These are phyloP conservation scores for Chlorociboria aeruginascens DNA, from an alignment of 495 filamentous ascomycete species.

Conservation along the genomic window DNA sequence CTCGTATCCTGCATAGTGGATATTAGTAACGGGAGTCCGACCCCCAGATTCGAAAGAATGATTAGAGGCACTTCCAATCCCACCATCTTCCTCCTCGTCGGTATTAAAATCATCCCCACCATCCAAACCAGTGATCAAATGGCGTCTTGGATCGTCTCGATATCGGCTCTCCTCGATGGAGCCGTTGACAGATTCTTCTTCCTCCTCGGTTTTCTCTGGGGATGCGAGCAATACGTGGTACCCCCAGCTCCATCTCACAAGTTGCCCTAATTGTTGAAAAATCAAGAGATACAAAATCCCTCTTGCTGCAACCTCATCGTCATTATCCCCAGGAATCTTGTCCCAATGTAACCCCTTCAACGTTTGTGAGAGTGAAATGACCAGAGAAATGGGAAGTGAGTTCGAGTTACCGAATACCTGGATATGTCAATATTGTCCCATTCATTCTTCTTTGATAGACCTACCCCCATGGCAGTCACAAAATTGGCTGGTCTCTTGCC, in stretches of 20 bases:
- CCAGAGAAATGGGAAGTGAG: constrained; percentile 91
- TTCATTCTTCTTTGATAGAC: constrained; percentile 9
- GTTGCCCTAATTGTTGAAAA: constrained; percentile 93
- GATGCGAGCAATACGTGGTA: constrained; percentile 86
- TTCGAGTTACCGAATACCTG: constrained; percentile 96
- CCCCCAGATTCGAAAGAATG: constrained; percentile 18
- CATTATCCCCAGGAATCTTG: constrained; percentile 79
- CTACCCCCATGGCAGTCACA: constrained; percentile 87
- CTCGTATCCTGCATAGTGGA: constrained; percentile 10
- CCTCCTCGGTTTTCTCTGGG: constrained; percentile 39
- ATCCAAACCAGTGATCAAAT: constrained; percentile 19
- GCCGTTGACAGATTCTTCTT: constrained; percentile 38
- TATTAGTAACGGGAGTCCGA: constrained; percentile 19
- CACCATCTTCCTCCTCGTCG: constrained; percentile 19
- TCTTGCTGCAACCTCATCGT: constrained; percentile 84
- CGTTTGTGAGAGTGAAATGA: constrained; percentile 86
- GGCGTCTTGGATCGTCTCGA: constrained; percentile 39
- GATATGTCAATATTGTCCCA: constrained; percentile 3
- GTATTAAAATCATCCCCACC: neutral
- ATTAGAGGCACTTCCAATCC: constrained; percentile 1
- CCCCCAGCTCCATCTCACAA: constrained; percentile 96
- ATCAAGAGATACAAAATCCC: constrained; percentile 93
- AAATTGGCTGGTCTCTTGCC: constrained; percentile 80
- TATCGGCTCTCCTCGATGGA: constrained; percentile 59
- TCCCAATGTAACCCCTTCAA: constrained; percentile 89